Evolutionary conservation across 345 rosid species (phyloP).

Genomic region (Laguncularia racemosa): DNA sequence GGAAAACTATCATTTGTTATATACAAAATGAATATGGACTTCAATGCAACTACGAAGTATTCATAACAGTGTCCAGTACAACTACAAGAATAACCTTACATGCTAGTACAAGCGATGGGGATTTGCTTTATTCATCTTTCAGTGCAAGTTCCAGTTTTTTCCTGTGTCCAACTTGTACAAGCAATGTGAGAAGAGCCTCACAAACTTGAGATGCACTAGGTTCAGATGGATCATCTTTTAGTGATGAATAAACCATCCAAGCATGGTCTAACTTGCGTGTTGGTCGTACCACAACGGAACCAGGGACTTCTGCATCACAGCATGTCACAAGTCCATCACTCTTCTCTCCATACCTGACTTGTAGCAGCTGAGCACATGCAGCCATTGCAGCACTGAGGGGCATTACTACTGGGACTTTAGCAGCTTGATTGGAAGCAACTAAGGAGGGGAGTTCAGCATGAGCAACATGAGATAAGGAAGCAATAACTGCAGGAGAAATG

Average conservation of each 20-base stretch:
- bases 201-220: conserved; percentile 86
- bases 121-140: conserved; percentile 2
- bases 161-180: conserved; percentile 64
- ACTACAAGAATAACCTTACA: no score
- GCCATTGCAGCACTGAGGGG: conserved; percentile 98
- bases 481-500: conserved; percentile 67
- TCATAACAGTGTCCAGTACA: no score
- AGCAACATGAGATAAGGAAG: conserved; percentile 80
- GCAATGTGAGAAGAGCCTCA: conserved; percentile 79
- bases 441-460: conserved; percentile 77
- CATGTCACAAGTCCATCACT: conserved; percentile 87
- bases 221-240: conserved; percentile 58
- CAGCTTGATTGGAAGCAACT: conserved; percentile 31
- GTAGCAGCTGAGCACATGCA: conserved; percentile 88
- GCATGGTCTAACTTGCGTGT: conserved; percentile 83
- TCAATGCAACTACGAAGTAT: no score
- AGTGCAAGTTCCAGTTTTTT: conserved; percentile 24
- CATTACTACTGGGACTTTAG: conserved; percentile 78
- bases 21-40: no score
- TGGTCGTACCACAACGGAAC: conserved; percentile 77
- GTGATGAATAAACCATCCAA: conserved; percentile 95
- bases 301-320: conserved; percentile 94
- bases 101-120: no score
- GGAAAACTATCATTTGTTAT: no score
- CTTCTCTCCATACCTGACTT: conserved; percentile 76